phyloP scores from a whole-genome alignment of 805 yeast species.

The Priceomyces carsonii region DNA sequence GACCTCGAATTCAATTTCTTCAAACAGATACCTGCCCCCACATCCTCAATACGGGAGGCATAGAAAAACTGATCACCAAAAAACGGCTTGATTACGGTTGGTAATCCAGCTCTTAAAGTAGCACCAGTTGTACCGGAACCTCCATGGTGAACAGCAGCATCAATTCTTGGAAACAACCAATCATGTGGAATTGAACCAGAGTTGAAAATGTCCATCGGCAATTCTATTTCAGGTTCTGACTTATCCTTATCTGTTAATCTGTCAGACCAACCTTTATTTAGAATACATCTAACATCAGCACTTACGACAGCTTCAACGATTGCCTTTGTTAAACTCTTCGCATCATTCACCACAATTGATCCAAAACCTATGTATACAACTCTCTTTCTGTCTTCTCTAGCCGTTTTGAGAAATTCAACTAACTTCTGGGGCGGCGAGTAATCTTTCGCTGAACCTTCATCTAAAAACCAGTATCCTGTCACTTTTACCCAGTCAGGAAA shows the following conservation, averaged over 20 bases:
- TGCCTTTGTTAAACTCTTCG: constrained; percentile 73
- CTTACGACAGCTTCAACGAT: constrained; percentile 75
- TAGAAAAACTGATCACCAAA: constrained; percentile 96
- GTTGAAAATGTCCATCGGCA: constrained; percentile 70
- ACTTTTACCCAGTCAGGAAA: constrained; percentile 95
- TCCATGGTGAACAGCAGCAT: constrained; percentile 97
- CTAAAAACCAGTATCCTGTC: constrained; percentile 93
- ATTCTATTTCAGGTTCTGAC: constrained; percentile 34
- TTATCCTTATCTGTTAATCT: constrained; percentile 47
- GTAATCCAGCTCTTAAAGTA: constrained; percentile 78
- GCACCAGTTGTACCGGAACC: constrained; percentile 98
- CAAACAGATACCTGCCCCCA: constrained; percentile 79
- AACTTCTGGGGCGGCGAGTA: constrained; percentile 65
- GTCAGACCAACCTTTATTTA: constrained; percentile 96
- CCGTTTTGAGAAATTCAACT: constrained; percentile 58
- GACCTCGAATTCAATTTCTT: constrained; percentile 65
- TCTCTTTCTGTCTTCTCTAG: constrained; percentile 61
- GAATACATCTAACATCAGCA: constrained; percentile 82
- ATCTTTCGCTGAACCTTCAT: constrained; percentile 52
- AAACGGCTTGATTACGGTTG: constrained; percentile 90
- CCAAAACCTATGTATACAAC: constrained; percentile 94
- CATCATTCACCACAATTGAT: constrained; percentile 86
- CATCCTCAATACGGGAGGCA: constrained; percentile 82
- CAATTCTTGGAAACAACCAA: constrained; percentile 87
- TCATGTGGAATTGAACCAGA: constrained; percentile 85